phyloP scores from a whole-genome alignment of 202 grass and related monocot genomes.

The Elaeis oleifera region DNA sequence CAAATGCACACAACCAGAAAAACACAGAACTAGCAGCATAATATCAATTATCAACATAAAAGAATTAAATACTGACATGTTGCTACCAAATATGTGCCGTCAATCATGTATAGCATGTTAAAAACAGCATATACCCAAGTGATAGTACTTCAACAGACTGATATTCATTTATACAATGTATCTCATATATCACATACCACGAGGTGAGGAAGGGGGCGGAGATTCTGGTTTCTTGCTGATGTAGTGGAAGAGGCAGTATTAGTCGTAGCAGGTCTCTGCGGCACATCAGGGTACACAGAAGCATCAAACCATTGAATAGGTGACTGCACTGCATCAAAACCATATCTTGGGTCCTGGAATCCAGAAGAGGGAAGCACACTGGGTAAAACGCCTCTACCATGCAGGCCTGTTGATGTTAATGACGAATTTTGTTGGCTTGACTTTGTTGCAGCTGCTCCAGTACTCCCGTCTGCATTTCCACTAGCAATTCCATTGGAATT shows the following conservation, averaged over 20 bases:
- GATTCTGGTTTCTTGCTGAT: slow-evolving; percentile 42
- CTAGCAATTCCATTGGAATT: slow-evolving; percentile 23
- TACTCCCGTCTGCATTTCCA: slow-evolving; percentile 26
- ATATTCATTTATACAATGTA: no score
- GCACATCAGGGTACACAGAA: slow-evolving; percentile 41
- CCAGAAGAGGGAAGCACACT: slow-evolving; percentile 22
- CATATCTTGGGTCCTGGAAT: slow-evolving; percentile 33
- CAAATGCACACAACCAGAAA: no score
- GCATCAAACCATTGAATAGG: slow-evolving; percentile 40
- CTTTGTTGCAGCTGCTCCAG: slow-evolving; percentile 21
- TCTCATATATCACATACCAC: slow-evolving; percentile 27
- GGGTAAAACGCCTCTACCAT: slow-evolving; percentile 10
- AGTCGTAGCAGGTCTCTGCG: slow-evolving; percentile 31
- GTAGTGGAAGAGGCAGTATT: slow-evolving; percentile 30
- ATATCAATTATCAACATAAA: no score
- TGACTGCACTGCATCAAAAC: slow-evolving; percentile 22
- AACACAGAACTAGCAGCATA: no score
- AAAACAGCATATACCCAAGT: no score
- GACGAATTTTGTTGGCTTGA: slow-evolving; percentile 24
- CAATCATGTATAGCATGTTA: no score
- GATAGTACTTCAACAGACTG: no score
- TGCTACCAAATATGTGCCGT: no score
- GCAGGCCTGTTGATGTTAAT: slow-evolving; percentile 20
- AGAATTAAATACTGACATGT: no score
- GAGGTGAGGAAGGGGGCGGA: slow-evolving; percentile 31